phyloP scores from a whole-genome alignment of 345 rosid species.

The Lepidium didymum region DNA sequence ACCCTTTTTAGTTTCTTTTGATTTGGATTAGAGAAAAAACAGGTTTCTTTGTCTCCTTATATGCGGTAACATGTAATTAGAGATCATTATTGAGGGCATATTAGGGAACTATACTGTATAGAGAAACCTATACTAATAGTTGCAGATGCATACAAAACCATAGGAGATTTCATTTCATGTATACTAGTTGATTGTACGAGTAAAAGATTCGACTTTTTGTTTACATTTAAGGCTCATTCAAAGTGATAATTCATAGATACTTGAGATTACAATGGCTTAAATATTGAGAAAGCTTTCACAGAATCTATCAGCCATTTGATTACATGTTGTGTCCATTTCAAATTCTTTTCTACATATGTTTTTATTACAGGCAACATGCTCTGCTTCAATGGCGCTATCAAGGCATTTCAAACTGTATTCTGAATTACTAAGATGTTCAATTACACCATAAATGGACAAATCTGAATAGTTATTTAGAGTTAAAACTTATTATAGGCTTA shows the following conservation, averaged over 20 bases:
- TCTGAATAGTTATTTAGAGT: neutral
- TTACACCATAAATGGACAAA: neutral
- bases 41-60: neutral
- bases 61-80: slow-evolving; percentile 10
- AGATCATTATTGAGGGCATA: neutral
- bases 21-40: slow-evolving; percentile 16
- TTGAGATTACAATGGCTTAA: no score
- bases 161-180: neutral
- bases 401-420: neutral
- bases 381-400: no score
- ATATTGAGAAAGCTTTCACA: no score
- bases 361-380: no score
- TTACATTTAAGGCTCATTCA: neutral
- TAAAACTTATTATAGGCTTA: neutral
- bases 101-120: neutral
- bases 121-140: neutral
- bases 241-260: no score
- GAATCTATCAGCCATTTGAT: no score
- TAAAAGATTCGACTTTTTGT: neutral
- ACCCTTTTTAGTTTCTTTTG: slow-evolving; percentile 5
- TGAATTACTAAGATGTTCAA: neutral
- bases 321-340: no score
- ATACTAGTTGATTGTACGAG: no score
- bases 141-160: neutral
- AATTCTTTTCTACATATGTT: no score